phyloP scores from a whole-genome alignment of 805 yeast genomes.

The Pichia manshurica region DNA sequence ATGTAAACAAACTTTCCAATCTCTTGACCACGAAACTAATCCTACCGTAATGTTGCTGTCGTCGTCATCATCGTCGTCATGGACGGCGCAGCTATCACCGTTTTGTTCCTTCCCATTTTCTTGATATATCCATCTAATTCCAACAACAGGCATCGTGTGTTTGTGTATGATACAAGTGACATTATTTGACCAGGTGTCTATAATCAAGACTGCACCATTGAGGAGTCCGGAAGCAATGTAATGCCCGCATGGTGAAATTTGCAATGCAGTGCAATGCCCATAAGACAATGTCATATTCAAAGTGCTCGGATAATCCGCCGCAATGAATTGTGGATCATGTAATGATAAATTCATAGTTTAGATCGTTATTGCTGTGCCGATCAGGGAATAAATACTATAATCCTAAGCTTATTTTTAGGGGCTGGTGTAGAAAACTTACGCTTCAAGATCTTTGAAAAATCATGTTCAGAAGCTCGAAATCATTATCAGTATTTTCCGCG shows the following conservation, averaged over 20 bases:
- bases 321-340: conserved; percentile 85
- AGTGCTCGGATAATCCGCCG: conserved; percentile 86
- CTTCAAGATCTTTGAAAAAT: too few species aligned
- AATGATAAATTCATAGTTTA: conserved; percentile 65
- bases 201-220: conserved; percentile 68
- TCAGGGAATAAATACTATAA: too few species aligned
- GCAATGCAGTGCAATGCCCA: conserved; percentile 62
- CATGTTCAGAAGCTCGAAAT: too few species aligned
- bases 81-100: background rate
- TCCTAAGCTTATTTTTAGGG: too few species aligned
- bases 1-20: conserved; percentile 81
- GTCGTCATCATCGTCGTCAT: conserved; percentile 42
- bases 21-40: conserved; percentile 65
- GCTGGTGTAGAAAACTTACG: too few species aligned
- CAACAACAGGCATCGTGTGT: conserved; percentile 69
- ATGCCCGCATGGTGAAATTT: conserved; percentile 71
- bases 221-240: conserved; percentile 76
- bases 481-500: too few species aligned
- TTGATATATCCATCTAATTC: conserved; percentile 54
- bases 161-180: conserved; percentile 52
- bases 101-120: conserved; percentile 30
- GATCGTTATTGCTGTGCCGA: too few species aligned
- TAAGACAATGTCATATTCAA: conserved; percentile 64
- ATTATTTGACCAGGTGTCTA: conserved; percentile 65
- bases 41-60: conserved; percentile 32